Conservation (phyloP, 78 protist genomes). For the Pigoraptor vietnamica region DNA sequence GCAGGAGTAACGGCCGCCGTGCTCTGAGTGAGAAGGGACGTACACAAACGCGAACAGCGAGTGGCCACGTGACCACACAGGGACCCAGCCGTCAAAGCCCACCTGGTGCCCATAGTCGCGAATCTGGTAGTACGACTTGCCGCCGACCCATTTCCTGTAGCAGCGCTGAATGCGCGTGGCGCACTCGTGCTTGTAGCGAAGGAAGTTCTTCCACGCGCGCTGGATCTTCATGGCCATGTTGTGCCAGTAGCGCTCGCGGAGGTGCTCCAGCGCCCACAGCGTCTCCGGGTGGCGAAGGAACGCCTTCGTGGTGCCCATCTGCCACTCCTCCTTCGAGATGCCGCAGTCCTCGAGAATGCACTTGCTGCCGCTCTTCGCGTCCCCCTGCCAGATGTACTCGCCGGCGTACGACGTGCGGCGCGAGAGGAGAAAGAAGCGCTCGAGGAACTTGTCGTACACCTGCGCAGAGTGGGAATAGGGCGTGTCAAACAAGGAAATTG, state of each 20-base stretch:
- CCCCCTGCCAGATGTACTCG: constrained; percentile 16
- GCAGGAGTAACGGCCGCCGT: too few relatives aligned
- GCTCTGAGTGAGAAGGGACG: too few relatives aligned
- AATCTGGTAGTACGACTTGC: background rate
- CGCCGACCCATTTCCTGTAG: background rate
- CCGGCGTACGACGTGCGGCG: constrained; percentile 31
- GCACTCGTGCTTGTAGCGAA: background rate
- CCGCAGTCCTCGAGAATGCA: constrained; percentile 1
- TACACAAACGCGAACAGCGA: too few relatives aligned
- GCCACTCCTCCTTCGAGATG: constrained; percentile 25
- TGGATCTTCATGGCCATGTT: constrained; percentile 31
- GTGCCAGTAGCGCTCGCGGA: constrained; percentile 21
- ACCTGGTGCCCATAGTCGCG: background rate
- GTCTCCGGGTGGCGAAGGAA: constrained; percentile 46
- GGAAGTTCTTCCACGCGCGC: background rate
- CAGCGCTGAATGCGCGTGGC: background rate
- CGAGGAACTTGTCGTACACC: constrained; percentile 37
- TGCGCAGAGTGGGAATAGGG: too few relatives aligned
- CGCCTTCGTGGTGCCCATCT: constrained; percentile 74
- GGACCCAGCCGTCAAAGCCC: background rate
- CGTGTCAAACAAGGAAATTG: too few relatives aligned
- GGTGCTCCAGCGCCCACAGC: constrained; percentile 50
- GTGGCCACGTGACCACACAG: background rate
- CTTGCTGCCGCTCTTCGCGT: background rate
- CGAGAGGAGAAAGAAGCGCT: constrained; percentile 22